Percentiles rank a stretch among this genome's conserved stretches.
phyloP scores from a whole-genome alignment of 345 rosid species.

The Rubroshorea leprosula region DNA sequence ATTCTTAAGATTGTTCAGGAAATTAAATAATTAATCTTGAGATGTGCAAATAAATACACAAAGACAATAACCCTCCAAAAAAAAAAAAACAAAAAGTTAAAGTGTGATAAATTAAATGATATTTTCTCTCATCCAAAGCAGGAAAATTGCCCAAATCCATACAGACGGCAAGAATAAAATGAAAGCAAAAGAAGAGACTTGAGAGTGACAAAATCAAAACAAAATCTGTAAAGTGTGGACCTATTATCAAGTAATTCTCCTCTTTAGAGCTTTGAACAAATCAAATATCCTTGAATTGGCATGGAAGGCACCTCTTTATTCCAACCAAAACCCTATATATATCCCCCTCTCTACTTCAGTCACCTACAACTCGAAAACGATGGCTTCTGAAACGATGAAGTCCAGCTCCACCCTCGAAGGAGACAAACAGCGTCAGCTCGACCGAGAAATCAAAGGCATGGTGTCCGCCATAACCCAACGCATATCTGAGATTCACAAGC shows the following conservation, averaged over 20 bases:
- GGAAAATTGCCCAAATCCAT: no score
- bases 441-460: constrained; percentile 42
- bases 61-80: no score
- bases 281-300: constrained; percentile 29
- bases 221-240: constrained; percentile 17
- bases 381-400: constrained; percentile 33
- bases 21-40: no score
- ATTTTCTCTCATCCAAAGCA: no score
- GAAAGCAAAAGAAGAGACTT: neutral
- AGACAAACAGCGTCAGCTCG: constrained; percentile 24
- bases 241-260: constrained; percentile 31
- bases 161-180: no score
- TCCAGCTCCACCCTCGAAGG: constrained; percentile 20
- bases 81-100: no score
- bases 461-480: constrained; percentile 38
- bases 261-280: constrained; percentile 3
- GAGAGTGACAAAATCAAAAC: constrained; percentile 9
- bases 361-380: constrained; percentile 6
- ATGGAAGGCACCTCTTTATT: constrained; percentile 38
- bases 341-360: neutral
- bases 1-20: no score
- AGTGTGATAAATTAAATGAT: no score
- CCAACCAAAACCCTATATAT: neutral
- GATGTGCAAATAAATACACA: no score
- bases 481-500: constrained; percentile 31